Conservation (phyloP, 306 rosid species). For the Alnus glutinosa region DNA sequence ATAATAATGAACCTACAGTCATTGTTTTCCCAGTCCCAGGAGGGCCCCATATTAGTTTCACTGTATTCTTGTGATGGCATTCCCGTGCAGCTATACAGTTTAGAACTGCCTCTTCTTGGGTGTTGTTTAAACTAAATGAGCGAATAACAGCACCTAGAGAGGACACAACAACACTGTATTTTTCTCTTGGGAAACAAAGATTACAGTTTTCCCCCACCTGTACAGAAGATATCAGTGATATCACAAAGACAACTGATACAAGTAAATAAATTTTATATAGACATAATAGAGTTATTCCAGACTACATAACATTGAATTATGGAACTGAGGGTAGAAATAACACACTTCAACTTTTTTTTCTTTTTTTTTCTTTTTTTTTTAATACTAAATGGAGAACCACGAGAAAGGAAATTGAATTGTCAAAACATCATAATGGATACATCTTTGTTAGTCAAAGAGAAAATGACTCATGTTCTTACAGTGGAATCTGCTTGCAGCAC, state of each 20-base stretch:
- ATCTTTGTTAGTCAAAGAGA: too few species aligned
- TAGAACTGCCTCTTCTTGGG: slow-evolving; percentile 43
- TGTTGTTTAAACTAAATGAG: slow-evolving; percentile 35
- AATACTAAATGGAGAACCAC: too few species aligned
- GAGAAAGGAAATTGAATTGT: too few species aligned
- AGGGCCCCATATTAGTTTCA: slow-evolving; percentile 47
- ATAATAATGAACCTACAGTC: slow-evolving; percentile 35
- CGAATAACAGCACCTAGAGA: slow-evolving; percentile 40
- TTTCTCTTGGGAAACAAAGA: slow-evolving; percentile 38
- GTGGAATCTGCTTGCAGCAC: too few species aligned
- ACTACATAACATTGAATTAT: too few species aligned
- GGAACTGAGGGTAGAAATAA: too few species aligned
- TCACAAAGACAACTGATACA: slow-evolving; percentile 12
- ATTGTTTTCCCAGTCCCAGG: slow-evolving; percentile 55
- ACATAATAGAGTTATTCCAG: too few species aligned
- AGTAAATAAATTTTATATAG: slow-evolving; percentile 1
- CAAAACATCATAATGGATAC: too few species aligned
- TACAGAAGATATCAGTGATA: slow-evolving; percentile 24
- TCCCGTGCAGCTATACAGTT: slow-evolving; percentile 41
- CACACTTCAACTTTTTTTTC: too few species aligned
- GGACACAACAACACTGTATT: slow-evolving; percentile 25
- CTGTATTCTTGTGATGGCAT: slow-evolving; percentile 36
- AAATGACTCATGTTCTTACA: neutral
- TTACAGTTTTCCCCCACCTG: slow-evolving; percentile 40
- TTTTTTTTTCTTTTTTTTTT: too few species aligned